Base-by-base conservation (phyloP, 106 monocot genomes). In the Ottelia alismoides region DNA sequence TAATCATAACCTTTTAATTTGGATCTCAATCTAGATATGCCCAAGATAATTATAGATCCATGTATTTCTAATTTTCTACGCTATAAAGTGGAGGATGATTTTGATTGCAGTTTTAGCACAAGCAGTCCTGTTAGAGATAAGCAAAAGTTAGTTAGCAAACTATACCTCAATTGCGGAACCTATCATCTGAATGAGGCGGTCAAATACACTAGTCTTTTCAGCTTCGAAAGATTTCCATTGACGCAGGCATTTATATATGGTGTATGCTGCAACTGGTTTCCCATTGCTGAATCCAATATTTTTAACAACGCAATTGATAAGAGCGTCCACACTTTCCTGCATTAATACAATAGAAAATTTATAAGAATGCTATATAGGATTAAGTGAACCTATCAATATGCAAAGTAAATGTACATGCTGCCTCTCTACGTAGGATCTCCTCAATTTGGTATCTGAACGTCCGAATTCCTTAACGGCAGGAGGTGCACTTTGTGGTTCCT, bases 171-270 rank as follows among this genome's bases (percentile, higher is more conserved):
- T 85, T 53, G 82, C 92, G 22, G 76, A 78, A 60, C 85, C 81
- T 69, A 86, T 78, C 65, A 76, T 82, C 60, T 85, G 85, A 51
- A 92, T 76, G 28, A 92, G 80, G 17, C 85, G 82, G 58, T 92
- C 92, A 65, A 92, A 92, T 51, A 92, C 81, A 81, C 50, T 79
- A 45, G 92, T 92, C 63, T 74, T 85, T 31, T 92, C 92, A 50
- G 85, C 66, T 74, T 92, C 92, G 68, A 92, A 92, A 25, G 76
- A 85, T 25, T 85, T 92, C 92, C 92, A 92, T 30, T 82, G 78
- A 69, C 85, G 81, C 62, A 92, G 73, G 51, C 78, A 85, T 68
- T 76, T 92, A 59, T 92, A 92, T 46, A 92, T 85, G 11, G 82
- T 82, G 54, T 85, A 58, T 62, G 82, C 85, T 55, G 82, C 85